Base-by-base conservation (phyloP, 2,329 filamentous ascomycete species). In the Fusarium neocosmosporiellum region DNA sequence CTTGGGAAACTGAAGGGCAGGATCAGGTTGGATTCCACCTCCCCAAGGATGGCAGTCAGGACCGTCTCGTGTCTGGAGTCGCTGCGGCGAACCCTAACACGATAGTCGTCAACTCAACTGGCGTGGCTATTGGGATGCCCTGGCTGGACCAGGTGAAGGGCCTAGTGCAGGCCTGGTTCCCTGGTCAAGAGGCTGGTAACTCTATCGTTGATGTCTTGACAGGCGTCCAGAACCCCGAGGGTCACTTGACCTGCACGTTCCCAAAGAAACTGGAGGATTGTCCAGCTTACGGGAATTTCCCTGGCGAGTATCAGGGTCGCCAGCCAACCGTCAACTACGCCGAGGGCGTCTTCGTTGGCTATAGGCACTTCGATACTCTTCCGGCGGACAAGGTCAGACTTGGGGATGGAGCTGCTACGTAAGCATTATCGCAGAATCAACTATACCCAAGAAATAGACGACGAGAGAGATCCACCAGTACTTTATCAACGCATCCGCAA, bases 301-400 rank as follows among this genome's bases (percentile, higher is more conserved):
- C 78, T 2, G 77, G 85, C 4, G 89, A 91, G 77, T 46, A 46
- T 46, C 67, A 20, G 9, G 54, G 73, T 22, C 74, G 74, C 0
- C 87, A 88, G 63, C 84, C 89, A 57, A 85, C 88, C 69, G 89
- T 90, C 3, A 81, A 90, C 2, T 93, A 93, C 71, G 89, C 88
- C 18, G 91, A 93, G 79, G 91, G 90, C 53, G 85, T 93, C 54
- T 92, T 90, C 77, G 85, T 93, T 34, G 91, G 91, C 1, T 93
- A 93, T 78, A 84, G 90, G 24, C 91, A 89, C 81, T 93, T 91
- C 74, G 90, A 93, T 76, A 90, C 88, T 72, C 33, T 70, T 20
- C 27, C 50, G 0, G 20, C 27, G 8, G 48, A 59, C 36, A 67
- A 63, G 39, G 67, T 69, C 37, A n/a, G n/a, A n/a, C n/a, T n/a